These are phyloP conservation scores for Pneumocystis canis DNA, from an alignment of 1,139 yeast species.

Conservation along the genomic window DNA sequence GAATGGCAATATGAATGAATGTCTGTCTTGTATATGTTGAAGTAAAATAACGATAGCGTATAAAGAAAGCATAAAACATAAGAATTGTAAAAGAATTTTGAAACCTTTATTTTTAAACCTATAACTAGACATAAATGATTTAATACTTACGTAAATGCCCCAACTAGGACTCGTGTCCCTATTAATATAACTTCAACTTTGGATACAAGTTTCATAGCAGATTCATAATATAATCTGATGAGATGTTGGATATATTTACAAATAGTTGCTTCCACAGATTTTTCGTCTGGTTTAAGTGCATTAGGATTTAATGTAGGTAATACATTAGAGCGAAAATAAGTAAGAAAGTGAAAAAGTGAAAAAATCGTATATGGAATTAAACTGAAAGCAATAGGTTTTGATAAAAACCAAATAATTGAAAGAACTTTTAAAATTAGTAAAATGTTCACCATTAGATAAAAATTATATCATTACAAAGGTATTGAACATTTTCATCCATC, in stretches of 20 bases:
- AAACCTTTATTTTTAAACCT: neutral
- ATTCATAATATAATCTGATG: conserved; percentile 10
- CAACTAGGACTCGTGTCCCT: conserved; percentile 3
- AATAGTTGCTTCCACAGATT: neutral
- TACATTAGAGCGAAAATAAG: conserved; percentile 48
- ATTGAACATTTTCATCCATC: conserved; percentile 55
- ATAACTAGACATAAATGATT: neutral
- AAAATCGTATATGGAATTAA: conserved; percentile 53
- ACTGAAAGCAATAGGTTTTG: conserved; percentile 40
- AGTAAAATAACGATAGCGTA: conserved; percentile 13
- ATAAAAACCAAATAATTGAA: conserved; percentile 43
- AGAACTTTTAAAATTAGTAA: conserved; percentile 21
- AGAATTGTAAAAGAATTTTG: conserved; percentile 7
- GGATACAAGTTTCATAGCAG: conserved; percentile 12
- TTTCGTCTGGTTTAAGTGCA: conserved; percentile 10
- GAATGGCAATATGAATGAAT: conserved; percentile 7
- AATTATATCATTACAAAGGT: conserved; percentile 25
- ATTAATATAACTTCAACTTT: conserved; percentile 9
- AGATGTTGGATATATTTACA: conserved; percentile 5
- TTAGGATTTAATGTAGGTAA: conserved; percentile 50
- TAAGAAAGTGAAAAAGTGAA: conserved; percentile 58
- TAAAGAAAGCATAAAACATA: conserved; percentile 9
- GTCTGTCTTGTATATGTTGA: conserved; percentile 12
- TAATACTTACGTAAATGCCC: conserved; percentile 1
- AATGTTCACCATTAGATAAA: neutral